These are phyloP conservation scores for Euphorbia tirucalli DNA, from an alignment of 345 rosid genomes.

Conservation along the genomic window DNA sequence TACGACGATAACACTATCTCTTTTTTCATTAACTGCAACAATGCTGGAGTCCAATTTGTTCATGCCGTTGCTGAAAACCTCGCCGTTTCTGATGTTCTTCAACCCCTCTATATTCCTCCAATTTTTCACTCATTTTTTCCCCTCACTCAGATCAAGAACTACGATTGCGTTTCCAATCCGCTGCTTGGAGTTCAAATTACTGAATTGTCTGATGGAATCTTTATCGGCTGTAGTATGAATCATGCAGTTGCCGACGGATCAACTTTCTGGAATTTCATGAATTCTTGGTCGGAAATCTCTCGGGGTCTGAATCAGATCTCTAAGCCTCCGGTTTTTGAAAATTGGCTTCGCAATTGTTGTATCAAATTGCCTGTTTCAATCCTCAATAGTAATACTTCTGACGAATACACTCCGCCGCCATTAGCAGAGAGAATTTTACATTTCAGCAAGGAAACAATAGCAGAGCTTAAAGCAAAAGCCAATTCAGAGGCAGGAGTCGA, in stretches of 20 bases:
- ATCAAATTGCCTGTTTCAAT: constrained; percentile 29
- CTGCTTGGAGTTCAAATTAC: constrained; percentile 21
- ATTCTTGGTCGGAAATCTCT: constrained; percentile 21
- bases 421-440: constrained; percentile 9
- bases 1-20: constrained; percentile 32
- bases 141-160: constrained; percentile 30
- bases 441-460: constrained; percentile 11
- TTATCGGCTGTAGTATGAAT: constrained; percentile 20
- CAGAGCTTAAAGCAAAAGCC: constrained; percentile 15
- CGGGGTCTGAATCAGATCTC: constrained; percentile 12
- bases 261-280: constrained; percentile 26
- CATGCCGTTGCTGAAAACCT: constrained; percentile 37
- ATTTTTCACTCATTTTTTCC: constrained; percentile 40
- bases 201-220: constrained; percentile 22
- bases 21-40: constrained; percentile 30
- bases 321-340: constrained; percentile 16
- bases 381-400: background rate
- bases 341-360: constrained; percentile 33
- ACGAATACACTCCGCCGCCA: background rate
- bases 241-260: constrained; percentile 23
- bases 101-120: constrained; percentile 29
- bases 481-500: background rate
- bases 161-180: constrained; percentile 21
- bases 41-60: constrained; percentile 29
- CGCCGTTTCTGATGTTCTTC: constrained; percentile 28